Evolutionary conservation across 2,329 filamentous ascomycete species (phyloP), one percentile per base, ranked within the genome.

Genomic region (Diaporthe capsici): DNA sequence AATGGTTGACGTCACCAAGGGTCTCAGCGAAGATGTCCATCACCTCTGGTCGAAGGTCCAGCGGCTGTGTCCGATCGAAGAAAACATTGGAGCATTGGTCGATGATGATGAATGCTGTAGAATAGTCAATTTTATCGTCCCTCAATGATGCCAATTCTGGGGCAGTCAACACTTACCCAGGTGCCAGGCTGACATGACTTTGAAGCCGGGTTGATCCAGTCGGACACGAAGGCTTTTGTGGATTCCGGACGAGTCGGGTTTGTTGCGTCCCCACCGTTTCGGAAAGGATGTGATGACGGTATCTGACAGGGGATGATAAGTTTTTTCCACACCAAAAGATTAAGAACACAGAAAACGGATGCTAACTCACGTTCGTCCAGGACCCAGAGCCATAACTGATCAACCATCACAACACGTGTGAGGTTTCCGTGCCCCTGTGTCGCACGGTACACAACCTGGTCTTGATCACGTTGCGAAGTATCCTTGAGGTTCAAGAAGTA

Each of bases 21-120:
- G 75, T 44, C 8, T 71, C 72, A 2, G 75, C 49, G 15, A 76
- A 76, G 9, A 76, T 55, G 17, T 74, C 75, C 75, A 74, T 74
- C 9, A 76, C 72, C 17, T 76, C 75, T 1, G 75, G 75, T 4
- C 75, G 28, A 1, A 74, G 47, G 17, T 74, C 75, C 8, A 76
- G 25, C 2, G 75, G 75, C 10, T 51, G 58, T 6, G 75, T 76
- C 22, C 75, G 63, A 25, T 76, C 75, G 15, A 76, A 76, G 39
- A 76, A 76, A 4, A 76, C 75, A 15, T 71, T 74, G n/a, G 75
- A 76, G 25, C 75, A 74, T 58, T 76, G 75, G 17, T 76, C 75
- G 17, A 76, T 74, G 4, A 76, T 74, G n/a, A 76, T 65, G 15
- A 31, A 72, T 47, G 75, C 75, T 76, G 2, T 12, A 2, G 15